phyloP scores from a whole-genome alignment of 257 asterid genomes.

The Solanum ossicruentum region DNA sequence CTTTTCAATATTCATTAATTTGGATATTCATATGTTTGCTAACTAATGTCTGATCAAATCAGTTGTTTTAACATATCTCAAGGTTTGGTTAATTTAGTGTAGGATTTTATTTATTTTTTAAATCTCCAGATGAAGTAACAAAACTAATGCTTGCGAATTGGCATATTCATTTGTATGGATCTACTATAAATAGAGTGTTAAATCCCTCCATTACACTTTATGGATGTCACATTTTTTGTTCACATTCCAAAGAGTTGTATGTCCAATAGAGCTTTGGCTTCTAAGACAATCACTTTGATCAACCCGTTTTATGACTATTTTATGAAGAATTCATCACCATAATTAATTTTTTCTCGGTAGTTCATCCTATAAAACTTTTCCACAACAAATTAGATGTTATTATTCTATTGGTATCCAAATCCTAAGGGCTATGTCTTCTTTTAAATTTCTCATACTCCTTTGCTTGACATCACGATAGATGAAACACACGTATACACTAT shows the following conservation, averaged over 20 bases:
- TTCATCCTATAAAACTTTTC: neutral
- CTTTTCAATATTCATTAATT: neutral
- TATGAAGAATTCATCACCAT: neutral
- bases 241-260: too few relatives aligned
- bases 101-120: neutral
- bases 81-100: too few relatives aligned
- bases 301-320: neutral
- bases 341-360: neutral
- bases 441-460: too few relatives aligned
- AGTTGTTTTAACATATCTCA: too few relatives aligned
- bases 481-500: too few relatives aligned
- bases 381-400: too few relatives aligned
- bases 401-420: too few relatives aligned
- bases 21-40: neutral
- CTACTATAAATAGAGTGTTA: too few relatives aligned
- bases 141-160: neutral
- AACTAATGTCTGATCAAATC: neutral
- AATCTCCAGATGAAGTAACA: neutral
- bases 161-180: neutral
- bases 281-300: neutral
- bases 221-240: neutral
- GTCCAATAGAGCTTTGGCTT: neutral
- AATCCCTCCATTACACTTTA: neutral
- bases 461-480: too few relatives aligned
- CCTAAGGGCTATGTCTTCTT: too few relatives aligned